Evolutionary conservation across 306 rosid genomes (phyloP), one percentile per base, ranked within the genome.

Genomic region (Sesbania bispinosa): DNA sequence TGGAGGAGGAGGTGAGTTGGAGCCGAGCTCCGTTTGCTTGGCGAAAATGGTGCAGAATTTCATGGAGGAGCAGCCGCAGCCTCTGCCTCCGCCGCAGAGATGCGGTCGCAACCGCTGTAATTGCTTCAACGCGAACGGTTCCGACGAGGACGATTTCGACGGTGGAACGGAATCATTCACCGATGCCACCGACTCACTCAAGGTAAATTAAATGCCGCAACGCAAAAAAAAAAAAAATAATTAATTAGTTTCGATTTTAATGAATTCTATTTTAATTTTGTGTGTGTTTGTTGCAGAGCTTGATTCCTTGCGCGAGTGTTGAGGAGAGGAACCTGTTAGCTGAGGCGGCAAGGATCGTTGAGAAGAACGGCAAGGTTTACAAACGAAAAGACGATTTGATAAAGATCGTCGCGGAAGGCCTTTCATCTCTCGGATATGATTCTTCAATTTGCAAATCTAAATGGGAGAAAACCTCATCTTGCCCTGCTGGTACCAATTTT

Each of bases 11-110:
- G 42, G 81, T 1, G 97, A 90, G 78, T 86, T 87, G 20, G 97
- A 94, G 70, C 97, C 95, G 2, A 93, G 90, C 77, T 94, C 96
- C 0, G 91, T 91, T 59, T 87, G 91, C 79, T 80, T 94, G 69
- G 97, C 87, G 24, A 94, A 89, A 62, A 91, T 94, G 99, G 99
- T 94, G 33, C 91, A 86, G 76, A 89, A 79, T 77, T 91, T 91
- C 84, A 85, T 94, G 16, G 99, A 94, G 62, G 99, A 85, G 47
- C 98, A 82, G 30, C 68, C 32, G 7, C 54, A 41, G 30, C 38
- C 36, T 10, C 79, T 74, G 7, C 67, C 57, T 62, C 64, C 36
- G 43, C 77, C 72, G 16, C 78, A 13, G 13, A 93, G 87, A 79
- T 88, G 84, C 3, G 96, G 92, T 16, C 91, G 96, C 46, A 89